Evolutionary conservation across 768 basidiomycete genomes (phyloP).

Genomic region (Lyophyllum semitale): DNA sequence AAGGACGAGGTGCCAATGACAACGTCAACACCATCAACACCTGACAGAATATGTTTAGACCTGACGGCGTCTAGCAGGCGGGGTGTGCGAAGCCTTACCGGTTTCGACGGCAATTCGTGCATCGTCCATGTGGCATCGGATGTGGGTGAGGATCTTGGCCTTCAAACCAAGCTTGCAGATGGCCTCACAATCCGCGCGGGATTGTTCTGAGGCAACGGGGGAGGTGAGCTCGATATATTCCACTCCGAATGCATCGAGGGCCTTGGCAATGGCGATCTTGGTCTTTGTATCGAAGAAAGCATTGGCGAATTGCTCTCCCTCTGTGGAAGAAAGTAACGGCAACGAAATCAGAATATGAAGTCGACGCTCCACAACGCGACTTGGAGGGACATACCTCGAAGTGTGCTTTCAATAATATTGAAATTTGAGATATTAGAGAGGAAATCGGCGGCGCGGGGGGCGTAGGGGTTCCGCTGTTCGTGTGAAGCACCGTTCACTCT

Average conservation of each 20-base stretch:
- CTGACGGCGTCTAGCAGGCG: background rate
- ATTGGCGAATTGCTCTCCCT: slow-evolving; percentile 99
- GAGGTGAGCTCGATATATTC: slow-evolving; percentile 99
- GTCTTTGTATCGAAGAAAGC: slow-evolving; percentile 99
- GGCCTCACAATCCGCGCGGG: slow-evolving; percentile 89
- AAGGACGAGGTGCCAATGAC: slow-evolving; percentile 99
- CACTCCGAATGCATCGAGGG: slow-evolving; percentile 97
- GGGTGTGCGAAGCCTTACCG: slow-evolving; percentile 46
- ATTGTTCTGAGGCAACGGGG: slow-evolving; percentile 96
- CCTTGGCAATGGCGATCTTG: slow-evolving; percentile 98
- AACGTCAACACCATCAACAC: slow-evolving; percentile 98
- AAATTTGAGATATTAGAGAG: slow-evolving; percentile 91
- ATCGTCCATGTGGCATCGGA: slow-evolving; percentile 99
- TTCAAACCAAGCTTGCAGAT: slow-evolving; percentile 99
- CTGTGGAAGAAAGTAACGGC: slow-evolving; percentile 43
- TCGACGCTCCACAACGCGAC: background rate
- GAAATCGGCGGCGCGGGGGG: slow-evolving; percentile 89
- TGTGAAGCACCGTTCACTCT: slow-evolving; percentile 38
- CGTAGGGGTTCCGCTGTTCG: slow-evolving; percentile 75
- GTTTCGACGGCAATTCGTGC: slow-evolving; percentile 98
- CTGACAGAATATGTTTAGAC: slow-evolving; percentile 37
- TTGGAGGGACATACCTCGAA: slow-evolving; percentile 66
- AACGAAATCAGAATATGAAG: background rate
- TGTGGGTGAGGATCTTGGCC: slow-evolving; percentile 97
- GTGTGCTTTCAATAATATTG: slow-evolving; percentile 95